A percentile compares a stretch with the other conserved stretches of the same genome.
phyloP scores from a whole-genome alignment of 2,329 filamentous ascomycete genomes.

The Calonectria ilicicola region DNA sequence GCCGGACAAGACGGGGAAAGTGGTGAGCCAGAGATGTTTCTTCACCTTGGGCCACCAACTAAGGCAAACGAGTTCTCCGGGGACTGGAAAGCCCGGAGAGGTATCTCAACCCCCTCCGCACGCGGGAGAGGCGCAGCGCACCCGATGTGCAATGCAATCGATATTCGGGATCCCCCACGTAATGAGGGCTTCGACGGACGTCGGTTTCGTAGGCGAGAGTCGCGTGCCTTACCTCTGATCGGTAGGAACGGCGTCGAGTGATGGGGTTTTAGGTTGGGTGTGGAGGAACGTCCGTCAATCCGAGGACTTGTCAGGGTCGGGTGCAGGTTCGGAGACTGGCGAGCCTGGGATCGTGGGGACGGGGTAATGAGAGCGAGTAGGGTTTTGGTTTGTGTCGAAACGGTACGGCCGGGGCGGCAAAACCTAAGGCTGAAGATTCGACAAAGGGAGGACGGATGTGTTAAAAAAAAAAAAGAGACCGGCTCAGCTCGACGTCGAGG shows the following conservation, averaged over 20 bases:
- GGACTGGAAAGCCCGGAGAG: conserved; percentile 33
- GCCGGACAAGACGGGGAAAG: conserved; percentile 28
- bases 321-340: conserved; percentile 7
- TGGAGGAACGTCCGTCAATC: conserved; percentile 29
- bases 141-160: conserved; percentile 36
- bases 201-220: conserved; percentile 24
- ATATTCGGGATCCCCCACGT: conserved; percentile 35
- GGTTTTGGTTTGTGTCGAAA: conserved; percentile 29
- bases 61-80: conserved; percentile 32
- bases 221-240: conserved; percentile 23
- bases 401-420: conserved; percentile 30
- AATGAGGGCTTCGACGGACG: conserved; percentile 33
- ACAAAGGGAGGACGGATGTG: conserved; percentile 26
- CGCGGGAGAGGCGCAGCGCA: conserved; percentile 39
- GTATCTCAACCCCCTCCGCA: conserved; percentile 42
- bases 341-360: conserved; percentile 14
- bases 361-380: conserved; percentile 28
- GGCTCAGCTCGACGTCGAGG: conserved; percentile 34
- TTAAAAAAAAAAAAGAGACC: conserved; percentile 19
- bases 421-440: conserved; percentile 26
- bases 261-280: conserved; percentile 3
- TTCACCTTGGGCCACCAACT: conserved; percentile 35
- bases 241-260: conserved; percentile 23
- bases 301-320: conserved; percentile 28
- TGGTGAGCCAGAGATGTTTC: conserved; percentile 32